Percentiles rank a stretch among this genome's conserved stretches.
These are phyloP conservation scores for Pneumocystis carinii DNA, from an alignment of 1,139 yeast genomes.

Conservation along the genomic window DNA sequence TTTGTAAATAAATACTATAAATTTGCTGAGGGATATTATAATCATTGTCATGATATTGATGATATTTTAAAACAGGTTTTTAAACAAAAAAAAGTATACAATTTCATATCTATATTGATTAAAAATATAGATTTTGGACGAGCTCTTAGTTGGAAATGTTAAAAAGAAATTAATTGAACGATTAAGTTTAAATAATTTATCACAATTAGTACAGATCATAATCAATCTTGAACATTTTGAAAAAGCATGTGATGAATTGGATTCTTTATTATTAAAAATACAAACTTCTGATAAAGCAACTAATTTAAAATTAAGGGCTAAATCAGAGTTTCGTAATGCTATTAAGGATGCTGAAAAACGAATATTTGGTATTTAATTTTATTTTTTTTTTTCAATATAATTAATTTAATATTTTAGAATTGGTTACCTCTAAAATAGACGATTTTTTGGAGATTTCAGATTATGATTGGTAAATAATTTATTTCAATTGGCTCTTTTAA, in stretches of 20 bases:
- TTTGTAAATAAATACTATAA: conserved; percentile 46
- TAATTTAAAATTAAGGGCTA: conserved; percentile 35
- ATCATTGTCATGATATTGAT: conserved; percentile 39
- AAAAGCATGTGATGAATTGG: conserved; percentile 34
- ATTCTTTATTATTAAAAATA: conserved; percentile 27
- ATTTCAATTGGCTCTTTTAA: not conserved
- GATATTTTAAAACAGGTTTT: conserved; percentile 6
- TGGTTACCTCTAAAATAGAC: conserved; percentile 54
- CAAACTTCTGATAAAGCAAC: conserved; percentile 38
- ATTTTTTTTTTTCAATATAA: not conserved
- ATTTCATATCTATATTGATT: conserved; percentile 22
- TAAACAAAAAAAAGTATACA: not conserved
- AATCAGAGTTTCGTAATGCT: conserved; percentile 40
- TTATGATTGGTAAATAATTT: conserved; percentile 46
- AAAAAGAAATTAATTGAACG: conserved; percentile 51
- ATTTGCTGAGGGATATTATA: conserved; percentile 44
- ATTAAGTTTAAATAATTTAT: conserved; percentile 60
- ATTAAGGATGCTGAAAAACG: conserved; percentile 67
- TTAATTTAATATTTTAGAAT: conserved; percentile 4
- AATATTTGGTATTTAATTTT: conserved; percentile 50
- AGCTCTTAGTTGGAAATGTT: conserved; percentile 53
- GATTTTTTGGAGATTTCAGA: conserved; percentile 76
- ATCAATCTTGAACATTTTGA: conserved; percentile 79
- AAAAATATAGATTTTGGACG: conserved; percentile 41
- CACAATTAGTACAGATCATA: conserved; percentile 76